Conservation (phyloP, 306 rosid species). For the Trifolium fragiferum region DNA sequence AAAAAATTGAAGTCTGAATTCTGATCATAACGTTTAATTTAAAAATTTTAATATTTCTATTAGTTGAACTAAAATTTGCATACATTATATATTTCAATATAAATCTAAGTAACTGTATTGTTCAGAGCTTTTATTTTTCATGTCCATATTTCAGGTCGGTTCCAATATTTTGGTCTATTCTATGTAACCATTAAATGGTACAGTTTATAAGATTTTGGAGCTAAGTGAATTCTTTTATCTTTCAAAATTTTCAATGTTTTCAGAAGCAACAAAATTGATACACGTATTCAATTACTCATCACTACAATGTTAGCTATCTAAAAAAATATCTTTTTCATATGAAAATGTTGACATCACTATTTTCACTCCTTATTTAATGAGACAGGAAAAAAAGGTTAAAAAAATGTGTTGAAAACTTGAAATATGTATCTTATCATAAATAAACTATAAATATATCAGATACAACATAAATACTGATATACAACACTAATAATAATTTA, state of each 20-base stretch:
- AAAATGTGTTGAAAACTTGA: not conserved
- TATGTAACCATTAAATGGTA: not conserved
- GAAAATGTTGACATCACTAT: not conserved
- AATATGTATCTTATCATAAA: not conserved
- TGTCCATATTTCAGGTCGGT: not conserved
- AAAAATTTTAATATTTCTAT: too few species aligned
- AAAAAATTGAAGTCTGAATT: too few species aligned
- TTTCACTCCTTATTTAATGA: not conserved
- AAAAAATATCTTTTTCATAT: not conserved
- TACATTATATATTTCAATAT: not conserved
- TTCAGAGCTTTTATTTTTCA: conserved; percentile 2
- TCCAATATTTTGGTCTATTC: not conserved
- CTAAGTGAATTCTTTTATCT: not conserved
- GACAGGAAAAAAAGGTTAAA: not conserved
- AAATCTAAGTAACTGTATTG: not conserved
- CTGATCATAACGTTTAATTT: too few species aligned
- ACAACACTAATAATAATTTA: too few species aligned
- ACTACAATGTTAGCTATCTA: not conserved
- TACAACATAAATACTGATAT: too few species aligned
- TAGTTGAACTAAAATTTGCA: too few species aligned
- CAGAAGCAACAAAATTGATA: not conserved
- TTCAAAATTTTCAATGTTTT: not conserved
- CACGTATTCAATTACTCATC: conserved; percentile 7
- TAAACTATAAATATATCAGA: not conserved
- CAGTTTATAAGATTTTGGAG: conserved; percentile 1